phyloP scores from a whole-genome alignment of 768 basidiomycete genomes.

The Suillus americanus region DNA sequence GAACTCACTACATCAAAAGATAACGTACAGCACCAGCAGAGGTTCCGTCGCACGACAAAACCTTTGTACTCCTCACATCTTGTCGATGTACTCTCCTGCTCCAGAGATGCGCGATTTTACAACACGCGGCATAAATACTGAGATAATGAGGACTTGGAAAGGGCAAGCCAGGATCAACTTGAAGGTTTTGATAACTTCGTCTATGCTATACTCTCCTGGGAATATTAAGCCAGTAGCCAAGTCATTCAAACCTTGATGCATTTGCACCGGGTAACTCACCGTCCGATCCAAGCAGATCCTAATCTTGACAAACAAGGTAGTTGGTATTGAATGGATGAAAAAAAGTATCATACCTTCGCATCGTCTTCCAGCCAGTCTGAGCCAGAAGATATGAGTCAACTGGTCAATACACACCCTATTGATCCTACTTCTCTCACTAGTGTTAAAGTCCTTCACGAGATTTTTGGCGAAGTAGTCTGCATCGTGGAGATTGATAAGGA shows the following conservation, averaged over 20 bases:
- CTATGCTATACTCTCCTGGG: not conserved
- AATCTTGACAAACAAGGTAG: too few relatives aligned
- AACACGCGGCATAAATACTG: not conserved
- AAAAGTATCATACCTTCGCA: not conserved
- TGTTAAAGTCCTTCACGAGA: not conserved
- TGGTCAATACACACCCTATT: not conserved
- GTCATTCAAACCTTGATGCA: not conserved
- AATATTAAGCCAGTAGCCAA: not conserved
- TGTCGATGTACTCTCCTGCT: too few relatives aligned
- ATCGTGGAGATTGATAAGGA: not conserved
- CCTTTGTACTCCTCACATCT: too few relatives aligned
- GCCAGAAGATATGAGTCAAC: not conserved
- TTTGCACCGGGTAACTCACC: not conserved
- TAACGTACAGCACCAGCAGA: too few relatives aligned
- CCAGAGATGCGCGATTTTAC: too few relatives aligned
- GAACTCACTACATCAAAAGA: too few relatives aligned
- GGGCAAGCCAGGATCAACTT: not conserved
- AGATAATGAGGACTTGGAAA: not conserved
- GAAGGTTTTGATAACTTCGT: not conserved
- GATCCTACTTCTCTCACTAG: not conserved
- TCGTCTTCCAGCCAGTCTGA: not conserved
- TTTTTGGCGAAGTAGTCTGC: not conserved
- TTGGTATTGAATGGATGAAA: not conserved
- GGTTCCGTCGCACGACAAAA: too few relatives aligned
- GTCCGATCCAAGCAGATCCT: not conserved